Evolutionary conservation across 2,329 filamentous ascomycete genomes (phyloP).

Genomic region (Simplicillium sp.): DNA sequence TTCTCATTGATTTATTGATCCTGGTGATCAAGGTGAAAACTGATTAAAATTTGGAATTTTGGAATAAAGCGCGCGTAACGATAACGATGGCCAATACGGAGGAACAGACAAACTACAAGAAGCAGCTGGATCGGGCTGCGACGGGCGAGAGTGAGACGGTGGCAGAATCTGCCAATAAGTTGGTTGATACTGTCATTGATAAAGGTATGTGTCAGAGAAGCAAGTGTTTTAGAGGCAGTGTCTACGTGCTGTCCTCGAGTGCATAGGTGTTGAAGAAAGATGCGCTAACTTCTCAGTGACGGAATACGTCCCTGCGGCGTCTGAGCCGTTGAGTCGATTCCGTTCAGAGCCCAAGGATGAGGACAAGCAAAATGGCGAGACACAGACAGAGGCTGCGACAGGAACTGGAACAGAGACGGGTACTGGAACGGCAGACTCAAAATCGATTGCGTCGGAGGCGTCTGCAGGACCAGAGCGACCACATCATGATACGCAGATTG

Average conservation of each 20-base stretch:
- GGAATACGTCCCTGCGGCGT: conserved; percentile 32
- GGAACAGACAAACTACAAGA: conserved; percentile 31
- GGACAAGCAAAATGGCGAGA: conserved; percentile 3
- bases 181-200: conserved; percentile 27
- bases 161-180: conserved; percentile 13
- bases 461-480: conserved; percentile 32
- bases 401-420: conserved; percentile 5
- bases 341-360: conserved; percentile 15
- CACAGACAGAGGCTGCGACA: too few relatives aligned
- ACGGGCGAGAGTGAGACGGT: conserved; percentile 24
- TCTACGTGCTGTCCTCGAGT: too few relatives aligned
- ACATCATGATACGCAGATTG: conserved; percentile 36
- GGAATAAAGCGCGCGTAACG: too few relatives aligned
- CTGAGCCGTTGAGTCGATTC: conserved; percentile 28
- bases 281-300: conserved; percentile 23
- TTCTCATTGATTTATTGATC: too few relatives aligned
- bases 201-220: conserved; percentile 25
- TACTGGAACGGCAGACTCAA: conserved; percentile 6
- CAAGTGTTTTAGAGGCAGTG: conserved; percentile 2
- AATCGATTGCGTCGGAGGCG: conserved; percentile 4
- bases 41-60: too few relatives aligned
- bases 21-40: too few relatives aligned
- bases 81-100: too few relatives aligned
- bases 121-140: conserved; percentile 33
- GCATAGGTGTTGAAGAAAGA: too few relatives aligned